Base-by-base conservation (phyloP, 768 basidiomycete genomes). In the Pisolithus microcarpus region DNA sequence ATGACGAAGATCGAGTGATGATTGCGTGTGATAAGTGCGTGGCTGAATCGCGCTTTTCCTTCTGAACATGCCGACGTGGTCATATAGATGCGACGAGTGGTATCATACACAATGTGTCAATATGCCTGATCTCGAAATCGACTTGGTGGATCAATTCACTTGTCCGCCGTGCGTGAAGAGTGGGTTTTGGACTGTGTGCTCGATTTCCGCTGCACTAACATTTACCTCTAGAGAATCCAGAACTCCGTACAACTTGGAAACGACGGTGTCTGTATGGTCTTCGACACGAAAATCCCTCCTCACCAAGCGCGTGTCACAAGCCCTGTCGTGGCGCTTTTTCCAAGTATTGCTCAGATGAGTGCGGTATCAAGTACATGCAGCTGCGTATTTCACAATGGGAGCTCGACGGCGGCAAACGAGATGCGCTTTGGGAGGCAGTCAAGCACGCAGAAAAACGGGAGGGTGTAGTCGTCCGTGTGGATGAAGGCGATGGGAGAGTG, bases 291-390 rank as follows among this genome's bases (percentile, higher is more conserved):
- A 71, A 82, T 58, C 84, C 86, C 3, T 70, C 68, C 7, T 86
- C 83, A 4, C 61, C 79, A 1, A 76, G 78, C 51, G 81, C 84
- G 2, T 95, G 91, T 61, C 86, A 86, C 63, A 85, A 82, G 54
- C 85, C 91, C 9, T 81, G 86, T 7, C 84, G 87, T 15, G 85
- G 87, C 21, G 78, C 78, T 2, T 84, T 91, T 60, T 93, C 91
- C 21, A 94, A 94, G 65, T 95, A 91, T 64, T 95, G 91, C 65
- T 91, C 89, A 13, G 85, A 90, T 48, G 87, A 86, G 54, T 95
- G 91, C 56, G 91, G 91, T 11, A 70, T 87, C 54, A 79, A 78
- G 56, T 85, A 78, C 66, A 82, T 87, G 81, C 79, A 77, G 54
- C 68, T 70, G 43, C 81, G 80, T 42, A 80, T 88, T 43, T 73